Evolutionary conservation across 2,329 filamentous ascomycete genomes (phyloP).

Genomic region (Acephala macrosclerotiorum): DNA sequence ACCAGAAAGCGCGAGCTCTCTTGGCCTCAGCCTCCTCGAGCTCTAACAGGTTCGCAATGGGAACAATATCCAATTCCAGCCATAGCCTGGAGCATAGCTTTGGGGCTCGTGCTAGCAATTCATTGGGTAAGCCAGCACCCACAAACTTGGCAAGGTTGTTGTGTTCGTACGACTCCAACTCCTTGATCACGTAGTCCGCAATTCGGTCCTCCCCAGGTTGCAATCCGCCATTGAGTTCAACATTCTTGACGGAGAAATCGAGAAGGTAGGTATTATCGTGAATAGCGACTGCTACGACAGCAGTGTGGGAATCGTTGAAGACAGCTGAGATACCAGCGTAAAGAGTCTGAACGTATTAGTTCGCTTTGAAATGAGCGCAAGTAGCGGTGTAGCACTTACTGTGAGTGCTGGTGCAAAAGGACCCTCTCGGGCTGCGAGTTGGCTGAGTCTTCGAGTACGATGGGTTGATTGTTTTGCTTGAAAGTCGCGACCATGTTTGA

Average conservation of each 20-base stretch:
- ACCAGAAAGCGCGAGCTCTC: conserved; percentile 54
- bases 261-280: conserved; percentile 79
- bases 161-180: conserved; percentile 66
- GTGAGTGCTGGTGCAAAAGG: conserved; percentile 33
- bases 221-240: conserved; percentile 53
- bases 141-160: conserved; percentile 77
- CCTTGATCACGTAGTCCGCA: conserved; percentile 64
- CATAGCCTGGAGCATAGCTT: conserved; percentile 74
- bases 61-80: conserved; percentile 79
- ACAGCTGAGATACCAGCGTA: conserved; percentile 69
- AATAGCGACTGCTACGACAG: conserved; percentile 71
- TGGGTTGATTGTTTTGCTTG: conserved; percentile 27
- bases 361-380: not conserved
- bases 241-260: conserved; percentile 72
- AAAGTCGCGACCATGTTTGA: conserved; percentile 33
- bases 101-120: conserved; percentile 67
- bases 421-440: conserved; percentile 32
- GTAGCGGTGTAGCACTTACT: conserved; percentile 19
- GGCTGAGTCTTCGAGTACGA: conserved; percentile 28
- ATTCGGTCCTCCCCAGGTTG: conserved; percentile 54
- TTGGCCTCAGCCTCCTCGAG: conserved; percentile 42
- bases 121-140: conserved; percentile 72
- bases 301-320: conserved; percentile 55
- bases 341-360: conserved; percentile 53
- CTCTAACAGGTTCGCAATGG: conserved; percentile 66